Evolutionary conservation across 805 yeast species (phyloP), one percentile per base, ranked within the genome.

Genomic region (Saccharomycopsis amapae): DNA sequence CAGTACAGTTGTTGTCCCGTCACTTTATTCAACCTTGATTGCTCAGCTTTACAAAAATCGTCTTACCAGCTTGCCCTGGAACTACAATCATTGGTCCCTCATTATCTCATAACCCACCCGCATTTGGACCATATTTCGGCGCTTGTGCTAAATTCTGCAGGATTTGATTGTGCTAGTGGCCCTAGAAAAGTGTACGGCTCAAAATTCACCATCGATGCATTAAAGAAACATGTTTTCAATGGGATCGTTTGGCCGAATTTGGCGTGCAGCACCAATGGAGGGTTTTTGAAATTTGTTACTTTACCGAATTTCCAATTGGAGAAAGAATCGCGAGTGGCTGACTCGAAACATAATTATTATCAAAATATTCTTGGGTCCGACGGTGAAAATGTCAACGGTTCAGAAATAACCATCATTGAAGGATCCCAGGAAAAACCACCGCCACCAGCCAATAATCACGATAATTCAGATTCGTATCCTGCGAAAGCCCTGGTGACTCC

Each of bases 101-200:
- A 65, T 26, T 76, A 72, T 52, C 64, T 81, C 40, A 72, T 88
- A 23, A 76, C 96, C 1, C 97, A 88, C 61, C 76, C 90, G 0
- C 97, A 88, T 62, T 58, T 88, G 42, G 97, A 88, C 60, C 97
- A 88, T 59, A 68, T 86, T 12, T 59, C 73, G 7, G 85, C 82
- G 0, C 58, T 88, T 40, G 76, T 81, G 0, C 63, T 88, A 43
- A 87, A 87, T 57, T 76, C 89, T 2, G 85, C 95, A 0, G 68
- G 72, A 13, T 69, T 75, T 52, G 49, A 17, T 43, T 24, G 40
- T 12, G 31, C 46, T 44, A 50, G 34, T 6, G 35, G n/a, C 4
- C 53, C 60, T 3, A 80, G 75, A 55, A 55, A 56, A 2, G 58
- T 86, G 3, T 73, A 68, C 51, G 95, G 87, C 0, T 61, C 78